A percentile compares a stretch with the other conserved stretches of the same genome.
phyloP scores from a whole-genome alignment of 305 asterid species.

The Petunia hybrid region DNA sequence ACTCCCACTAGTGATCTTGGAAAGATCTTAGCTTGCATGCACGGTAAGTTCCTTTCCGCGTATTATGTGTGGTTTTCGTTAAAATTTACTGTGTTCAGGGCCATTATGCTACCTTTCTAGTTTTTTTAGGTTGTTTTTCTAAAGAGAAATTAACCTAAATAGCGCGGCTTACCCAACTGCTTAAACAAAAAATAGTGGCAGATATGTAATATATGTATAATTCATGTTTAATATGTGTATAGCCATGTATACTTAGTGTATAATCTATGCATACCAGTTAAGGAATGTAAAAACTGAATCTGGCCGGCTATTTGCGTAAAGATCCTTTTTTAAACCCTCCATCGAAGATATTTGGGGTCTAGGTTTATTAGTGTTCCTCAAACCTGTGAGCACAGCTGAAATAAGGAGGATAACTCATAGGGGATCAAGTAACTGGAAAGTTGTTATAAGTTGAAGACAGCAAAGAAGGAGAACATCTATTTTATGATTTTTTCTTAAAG shows the following conservation, averaged over 20 bases:
- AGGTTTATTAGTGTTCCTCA: neutral
- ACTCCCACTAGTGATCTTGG: constrained; percentile 98
- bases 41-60: constrained; percentile 62
- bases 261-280: too few relatives aligned
- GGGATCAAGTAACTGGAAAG: neutral
- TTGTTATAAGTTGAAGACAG: neutral
- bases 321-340: neutral
- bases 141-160: too few relatives aligned
- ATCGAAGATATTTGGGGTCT: neutral
- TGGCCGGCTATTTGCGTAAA: too few relatives aligned
- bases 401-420: neutral
- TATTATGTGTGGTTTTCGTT: neutral
- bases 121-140: too few relatives aligned
- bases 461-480: neutral
- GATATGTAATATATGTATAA: too few relatives aligned
- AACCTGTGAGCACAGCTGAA: neutral
- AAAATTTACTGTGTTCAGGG: neutral
- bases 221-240: too few relatives aligned
- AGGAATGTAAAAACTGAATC: too few relatives aligned
- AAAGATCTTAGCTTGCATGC: constrained; percentile 97
- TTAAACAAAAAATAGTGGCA: too few relatives aligned
- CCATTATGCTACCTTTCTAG: too few relatives aligned
- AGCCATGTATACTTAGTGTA: too few relatives aligned
- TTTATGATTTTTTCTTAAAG: neutral
- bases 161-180: too few relatives aligned